Evolutionary conservation across 177 flowering plant genomes (phyloP).

Genomic region (Vitis hybrid): DNA sequence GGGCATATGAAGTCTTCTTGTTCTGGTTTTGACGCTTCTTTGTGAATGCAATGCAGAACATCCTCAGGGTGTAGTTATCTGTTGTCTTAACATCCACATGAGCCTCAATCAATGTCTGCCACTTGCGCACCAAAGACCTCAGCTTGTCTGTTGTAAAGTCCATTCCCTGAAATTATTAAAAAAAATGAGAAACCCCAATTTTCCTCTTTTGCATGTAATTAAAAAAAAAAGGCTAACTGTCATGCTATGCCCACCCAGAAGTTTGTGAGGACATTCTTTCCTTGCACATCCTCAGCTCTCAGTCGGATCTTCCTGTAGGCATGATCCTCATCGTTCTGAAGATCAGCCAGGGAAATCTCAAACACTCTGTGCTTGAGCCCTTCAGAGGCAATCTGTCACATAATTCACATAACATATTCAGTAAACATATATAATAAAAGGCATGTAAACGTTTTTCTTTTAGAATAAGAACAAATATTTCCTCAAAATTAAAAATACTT

Average conservation of each 20-base stretch:
- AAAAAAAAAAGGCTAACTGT: background rate
- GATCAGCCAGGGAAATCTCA: constrained; percentile 84
- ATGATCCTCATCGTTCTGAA: constrained; percentile 87
- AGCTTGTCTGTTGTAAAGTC: constrained; percentile 68
- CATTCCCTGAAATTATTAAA: constrained; percentile 46
- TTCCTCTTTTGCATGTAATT: background rate
- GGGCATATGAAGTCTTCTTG: constrained; percentile 67
- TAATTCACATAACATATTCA: too few species aligned
- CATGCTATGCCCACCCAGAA: constrained; percentile 64
- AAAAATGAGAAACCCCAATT: background rate
- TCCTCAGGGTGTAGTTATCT: constrained; percentile 57
- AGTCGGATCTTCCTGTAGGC: constrained; percentile 84
- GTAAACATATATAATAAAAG: too few species aligned
- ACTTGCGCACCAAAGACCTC: constrained; percentile 63
- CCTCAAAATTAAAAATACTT: too few species aligned
- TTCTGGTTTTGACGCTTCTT: constrained; percentile 63
- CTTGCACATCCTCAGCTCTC: constrained; percentile 95
- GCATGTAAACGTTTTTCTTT: too few species aligned
- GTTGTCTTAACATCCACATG: constrained; percentile 81
- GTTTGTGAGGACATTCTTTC: constrained; percentile 85
- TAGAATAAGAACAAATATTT: too few species aligned
- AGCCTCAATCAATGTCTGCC: constrained; percentile 72
- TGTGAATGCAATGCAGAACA: constrained; percentile 76
- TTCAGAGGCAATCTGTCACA: constrained; percentile 86
- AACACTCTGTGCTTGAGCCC: constrained; percentile 92